Evolutionary conservation across 768 basidiomycete species (phyloP).

Genomic region (Calocybe indica): DNA sequence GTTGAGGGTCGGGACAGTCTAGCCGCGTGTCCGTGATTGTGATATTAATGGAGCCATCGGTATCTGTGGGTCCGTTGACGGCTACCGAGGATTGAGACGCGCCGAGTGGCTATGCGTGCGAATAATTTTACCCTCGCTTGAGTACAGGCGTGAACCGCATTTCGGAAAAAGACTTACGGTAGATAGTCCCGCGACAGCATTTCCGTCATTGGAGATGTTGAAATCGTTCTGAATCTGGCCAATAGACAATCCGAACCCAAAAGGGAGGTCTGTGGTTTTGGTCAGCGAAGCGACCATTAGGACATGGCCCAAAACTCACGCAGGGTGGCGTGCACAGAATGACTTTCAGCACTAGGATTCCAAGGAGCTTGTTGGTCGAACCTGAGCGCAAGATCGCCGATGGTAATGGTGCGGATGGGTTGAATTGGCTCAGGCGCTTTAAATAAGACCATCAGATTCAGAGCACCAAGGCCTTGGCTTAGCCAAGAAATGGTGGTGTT

Average conservation of each 20-base stretch:
- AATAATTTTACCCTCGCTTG: too few relatives aligned
- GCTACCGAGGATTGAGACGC: conserved; percentile 57
- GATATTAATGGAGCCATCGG: conserved; percentile 60
- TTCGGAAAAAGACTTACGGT: conserved; percentile 32
- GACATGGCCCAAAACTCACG: conserved; percentile 26
- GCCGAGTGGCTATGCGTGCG: conserved; percentile 42
- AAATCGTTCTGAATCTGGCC: conserved; percentile 62
- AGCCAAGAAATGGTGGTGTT: conserved; percentile 62
- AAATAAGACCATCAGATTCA: conserved; percentile 62
- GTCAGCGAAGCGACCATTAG: background rate
- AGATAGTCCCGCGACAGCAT: conserved; percentile 48
- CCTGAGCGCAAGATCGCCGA: conserved; percentile 50
- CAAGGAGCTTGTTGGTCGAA: conserved; percentile 53
- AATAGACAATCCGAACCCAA: conserved; percentile 59
- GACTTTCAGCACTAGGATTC: conserved; percentile 50
- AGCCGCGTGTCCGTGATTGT: conserved; percentile 50
- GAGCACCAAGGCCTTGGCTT: conserved; percentile 48
- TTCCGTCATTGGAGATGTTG: conserved; percentile 48
- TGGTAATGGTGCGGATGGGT: conserved; percentile 60
- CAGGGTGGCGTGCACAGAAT: conserved; percentile 53
- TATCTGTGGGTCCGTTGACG: conserved; percentile 47
- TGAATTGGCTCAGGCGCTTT: conserved; percentile 42
- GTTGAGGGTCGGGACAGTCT: conserved; percentile 38
- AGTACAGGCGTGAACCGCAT: too few relatives aligned
- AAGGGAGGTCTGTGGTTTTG: conserved; percentile 49